Evolutionary conservation across 1,284 basidiomycete genomes (phyloP), one percentile per base, ranked within the genome.

Genomic region (Trametes hirsuta): DNA sequence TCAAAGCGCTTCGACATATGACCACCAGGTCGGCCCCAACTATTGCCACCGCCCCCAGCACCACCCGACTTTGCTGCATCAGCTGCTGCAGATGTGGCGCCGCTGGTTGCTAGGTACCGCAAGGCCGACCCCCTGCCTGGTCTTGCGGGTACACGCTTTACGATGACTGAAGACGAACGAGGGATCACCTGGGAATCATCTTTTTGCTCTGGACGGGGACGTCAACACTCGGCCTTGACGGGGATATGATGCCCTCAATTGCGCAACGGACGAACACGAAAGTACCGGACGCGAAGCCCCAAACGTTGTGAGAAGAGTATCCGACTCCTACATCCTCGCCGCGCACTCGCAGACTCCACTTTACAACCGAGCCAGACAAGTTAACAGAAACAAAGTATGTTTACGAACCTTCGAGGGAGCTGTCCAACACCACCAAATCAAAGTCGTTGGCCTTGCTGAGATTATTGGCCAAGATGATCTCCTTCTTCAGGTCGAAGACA

Each of bases 401-500:
- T 14, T 42, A 77, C 84, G 64, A 65, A 94, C 95, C 95, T 85
- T 96, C 91, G 65, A 93, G 90, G n/a, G 88, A 85, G 53, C 86
- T 81, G 72, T 97, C 94, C 71, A 88, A 91, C 35, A 99, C 81
- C 58, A 87, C 87, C 41, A 99, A 83, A 77, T 99, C 97, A 81
- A 99, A 98, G 74, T 99, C 97, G 72, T 91, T 94, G 62, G 95
- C 95, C 79, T 97, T 97, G 78, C 87, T 87, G 70, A 99, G 89
- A 75, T 93, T 96, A 76, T 98, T 98, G 73, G 91, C 92, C 66
- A 97, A 80, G 71, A 99, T 97, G 74, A 99, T 94, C 80, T 99
- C 97, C 79, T 91, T 93, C 81, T 99, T 99, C 75, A 99, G 82
- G 77, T 99, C 97, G 84, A 98, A 99, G 66, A 99, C 94, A 70